Conservation (phyloP, 139 green algal species). For the Volvox reticuliferus region DNA sequence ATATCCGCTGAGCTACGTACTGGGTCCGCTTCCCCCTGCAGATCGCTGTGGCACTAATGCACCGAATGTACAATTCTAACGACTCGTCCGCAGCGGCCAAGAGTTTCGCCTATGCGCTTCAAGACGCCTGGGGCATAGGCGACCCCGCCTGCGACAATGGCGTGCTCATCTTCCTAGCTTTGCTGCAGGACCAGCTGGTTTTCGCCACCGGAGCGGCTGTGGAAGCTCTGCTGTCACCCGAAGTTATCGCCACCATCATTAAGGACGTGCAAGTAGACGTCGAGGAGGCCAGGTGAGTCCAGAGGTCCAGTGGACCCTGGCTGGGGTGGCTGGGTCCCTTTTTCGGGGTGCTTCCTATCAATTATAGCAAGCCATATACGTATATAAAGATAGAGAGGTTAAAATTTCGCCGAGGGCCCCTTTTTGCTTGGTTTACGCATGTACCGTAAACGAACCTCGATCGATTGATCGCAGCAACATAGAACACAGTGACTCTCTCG, state of each 20-base stretch:
- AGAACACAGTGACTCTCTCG: no score
- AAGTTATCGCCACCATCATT: neutral
- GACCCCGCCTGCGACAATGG: slow-evolving; percentile 74
- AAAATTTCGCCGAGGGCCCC: no score
- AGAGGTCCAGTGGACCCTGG: no score
- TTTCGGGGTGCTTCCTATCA: no score
- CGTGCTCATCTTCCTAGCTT: slow-evolving; percentile 71
- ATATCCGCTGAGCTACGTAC: neutral
- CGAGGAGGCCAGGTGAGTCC: neutral
- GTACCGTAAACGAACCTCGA: no score
- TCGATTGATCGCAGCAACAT: no score
- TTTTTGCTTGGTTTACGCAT: no score
- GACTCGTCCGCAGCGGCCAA: slow-evolving; percentile 11
- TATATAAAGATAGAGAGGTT: no score
- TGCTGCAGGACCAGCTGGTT: slow-evolving; percentile 62
- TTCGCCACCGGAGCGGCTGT: neutral
- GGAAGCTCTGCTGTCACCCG: neutral
- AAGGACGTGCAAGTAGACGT: neutral
- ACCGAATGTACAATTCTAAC: slow-evolving; percentile 47
- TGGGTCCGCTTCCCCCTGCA: neutral
- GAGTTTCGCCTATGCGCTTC: slow-evolving; percentile 54
- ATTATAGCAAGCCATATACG: no score
- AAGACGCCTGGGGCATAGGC: slow-evolving; percentile 77
- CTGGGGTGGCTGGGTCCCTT: no score
- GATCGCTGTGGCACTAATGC: slow-evolving; percentile 67